Base-by-base conservation (phyloP, 345 rosid species). In the Melastoma malabathricum region DNA sequence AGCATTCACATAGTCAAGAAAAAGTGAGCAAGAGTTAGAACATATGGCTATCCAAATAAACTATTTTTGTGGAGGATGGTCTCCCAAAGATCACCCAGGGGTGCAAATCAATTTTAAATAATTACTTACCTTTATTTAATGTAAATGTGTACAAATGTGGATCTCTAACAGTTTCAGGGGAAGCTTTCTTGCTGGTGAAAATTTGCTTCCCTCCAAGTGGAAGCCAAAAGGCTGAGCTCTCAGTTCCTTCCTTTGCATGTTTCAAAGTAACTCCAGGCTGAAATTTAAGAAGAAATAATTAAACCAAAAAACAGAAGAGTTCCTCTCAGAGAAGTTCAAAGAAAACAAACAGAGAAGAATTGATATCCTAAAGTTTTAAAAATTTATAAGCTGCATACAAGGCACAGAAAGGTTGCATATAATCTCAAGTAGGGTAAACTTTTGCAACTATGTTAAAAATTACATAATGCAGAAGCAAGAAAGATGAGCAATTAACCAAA, bases 121-220 rank as follows among this genome's bases (percentile, higher is more conserved):
- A 34, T 34, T 9, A 34, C 12, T 34, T 6, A 92, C 99, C 97
- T 79, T 62, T 81, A 53, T 65, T 81, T 23, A 83, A 57, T 51
- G 88, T 75, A 68, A 74, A 73, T 18, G 82, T 60, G 72, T 82
- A 93, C 73, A 93, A 63, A 63, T 85, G 99, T 48, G 97, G 95
- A 63, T 93, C 99, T 61, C 94, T 79, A 64, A 72, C 61, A 63
- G 52, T 65, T 66, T 88, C 92, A 10, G 66, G 57, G 63, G 88
- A 61, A 63, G 64, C 67, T 48, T 78, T 83, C 74, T 81, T 79
- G 74, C 86, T 79, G 59, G 74, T 77, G 79, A 81, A 83, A 66
- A 70, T 76, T 73, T 93, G 97, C 73, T 93, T 93, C 41, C 97
- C 99, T 62, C 99, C 99, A 64, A 93, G 88, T 56, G 97, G 80